A percentile compares a stretch with the other conserved stretches of the same genome.
phyloP scores from a whole-genome alignment of 306 rosid genomes.

The Mimosa bimucronata region DNA sequence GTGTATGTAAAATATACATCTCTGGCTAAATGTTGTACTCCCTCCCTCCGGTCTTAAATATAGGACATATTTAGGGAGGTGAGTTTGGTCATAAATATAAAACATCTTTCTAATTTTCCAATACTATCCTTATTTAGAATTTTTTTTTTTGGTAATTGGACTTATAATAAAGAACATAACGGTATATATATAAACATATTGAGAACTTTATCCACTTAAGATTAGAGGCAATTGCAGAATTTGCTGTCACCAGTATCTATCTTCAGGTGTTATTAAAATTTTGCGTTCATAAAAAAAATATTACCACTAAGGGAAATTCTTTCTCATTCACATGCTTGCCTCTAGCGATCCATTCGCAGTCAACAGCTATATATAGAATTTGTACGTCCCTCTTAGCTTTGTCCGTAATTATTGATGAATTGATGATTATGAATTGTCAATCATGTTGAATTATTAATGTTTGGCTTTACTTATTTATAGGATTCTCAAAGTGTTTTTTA shows the following conservation, averaged over 20 bases:
- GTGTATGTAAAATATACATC: background rate
- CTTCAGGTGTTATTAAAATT: background rate
- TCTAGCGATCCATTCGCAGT: background rate
- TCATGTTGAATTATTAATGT: background rate
- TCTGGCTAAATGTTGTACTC: too few species aligned
- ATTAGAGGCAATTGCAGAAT: background rate
- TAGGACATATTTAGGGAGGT: too few species aligned
- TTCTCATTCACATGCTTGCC: background rate
- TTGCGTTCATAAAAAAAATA: background rate
- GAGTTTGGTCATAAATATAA: too few species aligned
- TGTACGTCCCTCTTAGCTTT: background rate
- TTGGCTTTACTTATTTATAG: background rate
- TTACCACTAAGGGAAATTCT: background rate
- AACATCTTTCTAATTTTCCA: too few species aligned
- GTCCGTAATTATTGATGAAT: background rate
- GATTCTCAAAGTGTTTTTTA: background rate
- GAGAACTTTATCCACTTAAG: background rate
- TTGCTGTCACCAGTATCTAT: background rate
- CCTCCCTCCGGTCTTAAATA: too few species aligned
- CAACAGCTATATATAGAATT: background rate
- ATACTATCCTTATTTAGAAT: too few species aligned
- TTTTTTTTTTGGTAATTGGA: too few species aligned
- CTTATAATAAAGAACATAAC: too few species aligned
- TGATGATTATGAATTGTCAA: background rate
- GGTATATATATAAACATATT: too few species aligned